Base-by-base conservation (phyloP, 2,329 filamentous ascomycete species). In the Neonectria hederae region DNA sequence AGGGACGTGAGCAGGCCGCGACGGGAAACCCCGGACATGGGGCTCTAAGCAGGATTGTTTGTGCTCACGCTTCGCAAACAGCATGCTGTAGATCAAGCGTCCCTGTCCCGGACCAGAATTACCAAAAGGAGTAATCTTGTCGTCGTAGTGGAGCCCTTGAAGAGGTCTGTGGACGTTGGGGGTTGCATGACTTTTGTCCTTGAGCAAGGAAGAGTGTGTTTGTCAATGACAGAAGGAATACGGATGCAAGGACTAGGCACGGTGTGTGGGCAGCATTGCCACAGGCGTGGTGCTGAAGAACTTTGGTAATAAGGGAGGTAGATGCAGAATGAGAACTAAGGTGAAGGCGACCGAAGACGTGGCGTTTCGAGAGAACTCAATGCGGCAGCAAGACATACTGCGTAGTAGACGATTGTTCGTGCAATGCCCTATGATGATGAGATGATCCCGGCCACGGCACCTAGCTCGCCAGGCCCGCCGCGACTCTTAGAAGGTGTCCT, bases 71-170 rank as follows among this genome's bases (percentile, higher is more conserved):
- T 53, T 38, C 22, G 45, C 60, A 62, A 61, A 66, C 68, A 68
- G 63, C 67, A 72, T 59, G 67, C 68, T 67, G 67, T 69, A 64
- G 65, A 74, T 72, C 54, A 66, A 65, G 62, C 65, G 69, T 65
- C 71, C 63, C 51, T 59, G 61, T 65, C 67, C 68, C 70, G 71
- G 71, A 61, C 65, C 63, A 68, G 49, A 66, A 62, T 70, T 74
- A 52, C 72, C 66, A 46, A 63, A 74, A 74, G 21, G 43, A 65
- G 72, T 65, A 74, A 74, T 74, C 72, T 66, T 38, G 64, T 74
- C 72, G 72, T 74, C 38, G 64, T 43, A 43, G 71, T 72, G 70
- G 71, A 67, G 67, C 52, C 58, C 55, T 45, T 40, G 59, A 57
- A 67, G 68, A 69, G 48, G n/a, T 14, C 28, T 30, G 48, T 63